Conservation (phyloP, 305 asterid species). For the Striga hermonthica region DNA sequence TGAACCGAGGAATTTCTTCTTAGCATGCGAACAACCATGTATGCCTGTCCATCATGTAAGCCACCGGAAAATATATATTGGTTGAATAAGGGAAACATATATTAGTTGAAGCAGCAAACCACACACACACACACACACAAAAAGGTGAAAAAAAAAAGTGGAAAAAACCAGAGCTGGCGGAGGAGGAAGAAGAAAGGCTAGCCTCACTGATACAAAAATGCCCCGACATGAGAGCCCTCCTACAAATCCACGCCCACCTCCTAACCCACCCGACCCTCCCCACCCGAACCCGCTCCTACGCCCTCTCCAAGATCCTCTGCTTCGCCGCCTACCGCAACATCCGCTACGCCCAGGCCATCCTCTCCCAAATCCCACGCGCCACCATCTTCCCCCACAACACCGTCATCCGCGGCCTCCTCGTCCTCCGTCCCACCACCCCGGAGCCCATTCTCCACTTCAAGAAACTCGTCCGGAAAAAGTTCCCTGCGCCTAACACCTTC, state of each 20-base stretch:
- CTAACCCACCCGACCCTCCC: constrained; percentile 45
- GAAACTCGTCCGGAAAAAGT: constrained; percentile 36
- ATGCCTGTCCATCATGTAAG: no score
- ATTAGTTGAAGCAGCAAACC: no score
- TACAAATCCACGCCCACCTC: constrained; percentile 61
- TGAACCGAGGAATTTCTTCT: no score
- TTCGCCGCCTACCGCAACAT: constrained; percentile 59
- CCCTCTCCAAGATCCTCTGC: constrained; percentile 57
- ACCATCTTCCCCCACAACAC: constrained; percentile 55
- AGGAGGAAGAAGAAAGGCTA: constrained; percentile 40
- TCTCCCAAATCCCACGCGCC: constrained; percentile 48
- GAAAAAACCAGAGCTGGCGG: constrained; percentile 18
- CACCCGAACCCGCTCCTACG: constrained; percentile 38
- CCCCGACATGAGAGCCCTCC: constrained; percentile 56
- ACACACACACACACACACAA: no score
- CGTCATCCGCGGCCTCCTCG: constrained; percentile 54
- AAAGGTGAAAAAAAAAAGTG: constrained; percentile 21
- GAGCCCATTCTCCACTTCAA: constrained; percentile 54
- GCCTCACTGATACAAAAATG: constrained; percentile 56
- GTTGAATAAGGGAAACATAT: no score
- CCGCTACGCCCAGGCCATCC: constrained; percentile 46
- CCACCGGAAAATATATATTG: no score
- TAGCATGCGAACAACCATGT: no score
- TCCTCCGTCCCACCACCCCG: constrained; percentile 32
- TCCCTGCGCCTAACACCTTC: constrained; percentile 53